Percentiles rank a stretch among this genome's conserved stretches.
Evolutionary conservation across 1,284 basidiomycete genomes (phyloP).

Genomic region (Moesziomyces sp.): DNA sequence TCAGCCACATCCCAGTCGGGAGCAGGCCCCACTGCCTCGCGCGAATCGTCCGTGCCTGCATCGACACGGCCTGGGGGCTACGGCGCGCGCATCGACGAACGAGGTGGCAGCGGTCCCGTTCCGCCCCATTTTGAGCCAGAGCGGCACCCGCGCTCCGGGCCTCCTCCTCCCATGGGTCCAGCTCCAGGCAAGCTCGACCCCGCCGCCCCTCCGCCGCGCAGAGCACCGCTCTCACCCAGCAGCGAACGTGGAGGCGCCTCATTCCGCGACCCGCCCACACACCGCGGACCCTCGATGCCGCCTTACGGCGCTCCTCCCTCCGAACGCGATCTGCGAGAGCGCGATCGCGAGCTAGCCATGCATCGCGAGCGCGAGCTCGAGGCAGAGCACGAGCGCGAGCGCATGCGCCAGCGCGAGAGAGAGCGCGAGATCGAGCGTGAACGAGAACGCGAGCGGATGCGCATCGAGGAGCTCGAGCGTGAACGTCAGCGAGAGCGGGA

Average conservation of each 20-base stretch:
- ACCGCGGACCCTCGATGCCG: conserved; percentile 32
- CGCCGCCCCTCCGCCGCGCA: conserved; percentile 12
- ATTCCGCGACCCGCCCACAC: conserved; percentile 17
- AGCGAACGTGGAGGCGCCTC: conserved; percentile 19
- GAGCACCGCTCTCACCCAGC: conserved; percentile 33
- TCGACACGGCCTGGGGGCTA: conserved; percentile 17
- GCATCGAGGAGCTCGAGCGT: conserved; percentile 11
- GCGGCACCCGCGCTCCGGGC: conserved; percentile 25
- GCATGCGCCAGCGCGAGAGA: conserved; percentile 15
- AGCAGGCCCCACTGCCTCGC: conserved; percentile 8
- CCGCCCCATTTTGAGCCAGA: conserved; percentile 37
- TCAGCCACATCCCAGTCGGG: conserved; percentile 6
- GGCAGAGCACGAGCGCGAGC: conserved; percentile 28
- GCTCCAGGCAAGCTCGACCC: conserved; percentile 25
- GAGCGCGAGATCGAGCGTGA: conserved; percentile 29
- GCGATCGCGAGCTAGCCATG: conserved; percentile 29
- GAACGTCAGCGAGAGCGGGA: conserved; percentile 28
- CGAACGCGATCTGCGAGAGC: conserved; percentile 23
- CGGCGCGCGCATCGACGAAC: conserved; percentile 11
- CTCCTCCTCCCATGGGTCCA: conserved; percentile 30
- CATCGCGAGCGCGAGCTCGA: conserved; percentile 32
- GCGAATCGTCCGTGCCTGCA: conserved; percentile 30
- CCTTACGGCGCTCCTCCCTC: conserved; percentile 24
- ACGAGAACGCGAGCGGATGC: conserved; percentile 17
- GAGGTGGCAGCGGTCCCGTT: conserved; percentile 1